Percentiles rank a stretch among this genome's conserved stretches.
These are phyloP conservation scores for Pachyrhizus erosus DNA, from an alignment of 306 rosid species.

Conservation along the genomic window DNA sequence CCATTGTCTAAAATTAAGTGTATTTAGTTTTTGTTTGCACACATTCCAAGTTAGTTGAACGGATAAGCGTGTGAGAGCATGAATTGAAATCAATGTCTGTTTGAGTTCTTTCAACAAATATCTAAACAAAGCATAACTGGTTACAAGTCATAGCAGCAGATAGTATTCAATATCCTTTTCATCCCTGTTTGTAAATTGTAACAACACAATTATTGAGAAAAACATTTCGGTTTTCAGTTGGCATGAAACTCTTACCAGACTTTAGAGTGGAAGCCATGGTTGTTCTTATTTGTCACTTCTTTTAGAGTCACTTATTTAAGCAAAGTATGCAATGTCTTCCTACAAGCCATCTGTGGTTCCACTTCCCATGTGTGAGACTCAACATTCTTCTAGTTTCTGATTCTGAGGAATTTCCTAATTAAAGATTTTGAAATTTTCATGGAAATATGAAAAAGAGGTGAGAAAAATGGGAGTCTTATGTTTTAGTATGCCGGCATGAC, in stretches of 20 bases:
- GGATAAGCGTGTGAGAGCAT: too few relatives aligned
- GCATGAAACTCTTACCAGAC: neutral
- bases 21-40: too few relatives aligned
- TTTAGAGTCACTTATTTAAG: neutral
- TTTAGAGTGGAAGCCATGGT: neutral
- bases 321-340: neutral
- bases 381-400: constrained; percentile 7
- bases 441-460: neutral
- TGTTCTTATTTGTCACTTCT: neutral
- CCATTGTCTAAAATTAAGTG: neutral
- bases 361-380: neutral
- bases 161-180: neutral
- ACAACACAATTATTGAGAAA: neutral
- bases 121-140: too few relatives aligned
- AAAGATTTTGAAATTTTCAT: neutral
- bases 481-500: neutral
- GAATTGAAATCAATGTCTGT: too few relatives aligned
- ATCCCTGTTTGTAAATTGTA: neutral
- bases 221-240: constrained; percentile 12
- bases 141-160: neutral
- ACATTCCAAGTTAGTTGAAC: too few relatives aligned
- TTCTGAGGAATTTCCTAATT: neutral
- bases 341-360: neutral
- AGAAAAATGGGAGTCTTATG: constrained; percentile 7
- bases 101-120: too few relatives aligned